Evolutionary conservation across 106 monocot genomes (phyloP).

Genomic region (Amphibolis antarctica): DNA sequence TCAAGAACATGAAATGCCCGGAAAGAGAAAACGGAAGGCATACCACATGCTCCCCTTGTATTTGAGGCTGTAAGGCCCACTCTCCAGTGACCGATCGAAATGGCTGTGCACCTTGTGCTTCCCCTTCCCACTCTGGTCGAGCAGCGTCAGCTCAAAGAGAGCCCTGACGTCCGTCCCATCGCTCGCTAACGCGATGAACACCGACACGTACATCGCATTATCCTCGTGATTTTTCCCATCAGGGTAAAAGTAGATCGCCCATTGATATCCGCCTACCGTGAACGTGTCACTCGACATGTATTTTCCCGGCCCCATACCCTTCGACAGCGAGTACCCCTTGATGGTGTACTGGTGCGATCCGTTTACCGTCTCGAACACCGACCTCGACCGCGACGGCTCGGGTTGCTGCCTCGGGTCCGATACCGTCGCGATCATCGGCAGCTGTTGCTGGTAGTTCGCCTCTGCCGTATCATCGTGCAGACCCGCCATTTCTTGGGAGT

Average conservation of each 20-base stretch:
- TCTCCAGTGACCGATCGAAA: slow-evolving; percentile 44
- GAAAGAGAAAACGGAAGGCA: neutral
- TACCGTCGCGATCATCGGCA: neutral
- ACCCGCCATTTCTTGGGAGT: slow-evolving; percentile 9
- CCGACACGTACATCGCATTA: slow-evolving; percentile 49
- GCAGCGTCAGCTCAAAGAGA: slow-evolving; percentile 50
- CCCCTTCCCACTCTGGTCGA: slow-evolving; percentile 58
- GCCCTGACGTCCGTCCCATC: slow-evolving; percentile 65
- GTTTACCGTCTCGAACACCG: slow-evolving; percentile 61
- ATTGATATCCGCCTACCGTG: slow-evolving; percentile 53
- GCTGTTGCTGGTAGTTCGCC: neutral
- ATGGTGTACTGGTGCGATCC: slow-evolving; percentile 53
- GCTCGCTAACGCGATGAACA: slow-evolving; percentile 52
- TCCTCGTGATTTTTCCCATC: slow-evolving; percentile 78
- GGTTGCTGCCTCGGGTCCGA: neutral
- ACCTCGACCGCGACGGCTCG: slow-evolving; percentile 28
- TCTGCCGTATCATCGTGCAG: slow-evolving; percentile 1
- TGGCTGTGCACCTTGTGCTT: slow-evolving; percentile 67
- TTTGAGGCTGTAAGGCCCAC: slow-evolving; percentile 52
- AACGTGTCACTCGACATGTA: slow-evolving; percentile 58
- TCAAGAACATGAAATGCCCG: neutral
- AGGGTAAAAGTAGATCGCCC: slow-evolving; percentile 73
- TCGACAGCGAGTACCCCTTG: slow-evolving; percentile 63
- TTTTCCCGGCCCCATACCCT: slow-evolving; percentile 64
- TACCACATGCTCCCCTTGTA: slow-evolving; percentile 67